Evolutionary conservation across 2,329 filamentous ascomycete species (phyloP), one percentile per base, ranked within the genome.

Genomic region (Sporothrix dimorphospora): DNA sequence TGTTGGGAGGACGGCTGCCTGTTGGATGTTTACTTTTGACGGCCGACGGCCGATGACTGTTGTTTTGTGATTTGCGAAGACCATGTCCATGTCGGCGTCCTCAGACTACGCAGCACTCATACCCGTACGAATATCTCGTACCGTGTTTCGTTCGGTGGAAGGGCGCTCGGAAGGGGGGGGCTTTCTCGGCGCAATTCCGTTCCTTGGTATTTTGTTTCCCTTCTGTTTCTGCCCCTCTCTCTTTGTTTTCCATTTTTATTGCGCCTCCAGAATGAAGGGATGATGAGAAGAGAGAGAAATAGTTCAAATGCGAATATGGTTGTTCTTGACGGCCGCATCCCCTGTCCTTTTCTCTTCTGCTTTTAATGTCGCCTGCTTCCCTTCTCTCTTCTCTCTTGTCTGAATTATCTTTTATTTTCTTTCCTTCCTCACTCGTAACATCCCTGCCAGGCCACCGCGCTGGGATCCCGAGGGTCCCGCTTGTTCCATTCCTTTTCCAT

Each of bases 181-280:
- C 49, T 42, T 69, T 45, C 66, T 69, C 66, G 66, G 66, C 66
- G 66, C 66, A 69, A 69, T 69, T 69, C 66, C 66, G 38, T 57
- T 24, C 65, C 65, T 51, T 51, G 45, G 47, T 66, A 66, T 66
- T 38, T 59, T 38, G 55, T 3, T 16, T 21, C 19, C 4, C 34
- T 66, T 30, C 27, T 24, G 49, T 49, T 19, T 12, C 16, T 34
- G 63, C 12, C 63, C 42, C 24, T 49, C 63, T n/a, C 40, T 63
- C 38, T 27, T 27, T 27, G n/a, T 42, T 21, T 24, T 24, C 40
- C n/a, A 4, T 40, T 38, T 14, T 59, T 59, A 16, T 59, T 38
- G 19, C 3, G 19, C 16, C 19, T n/a, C 8, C 14, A 27, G 6
- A 59, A 34, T 59, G 30, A 38, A 59, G 16, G 30, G 16, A n/a